Evolutionary conservation across 2,329 filamentous ascomycete species (phyloP).

Genomic region (Aspergillus intermedius): DNA sequence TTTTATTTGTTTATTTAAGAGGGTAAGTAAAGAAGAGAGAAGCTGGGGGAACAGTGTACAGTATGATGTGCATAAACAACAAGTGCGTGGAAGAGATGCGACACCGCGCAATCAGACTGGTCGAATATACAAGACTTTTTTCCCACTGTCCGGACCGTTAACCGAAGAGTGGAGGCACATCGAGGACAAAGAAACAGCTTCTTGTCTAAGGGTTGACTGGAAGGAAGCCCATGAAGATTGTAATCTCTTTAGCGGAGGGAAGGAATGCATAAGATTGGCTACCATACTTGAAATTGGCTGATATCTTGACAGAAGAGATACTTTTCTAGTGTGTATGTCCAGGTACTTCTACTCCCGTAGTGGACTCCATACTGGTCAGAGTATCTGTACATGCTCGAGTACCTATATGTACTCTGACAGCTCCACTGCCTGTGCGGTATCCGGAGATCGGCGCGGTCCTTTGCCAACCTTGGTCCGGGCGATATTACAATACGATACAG

Average conservation of each 20-base stretch:
- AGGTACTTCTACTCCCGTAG: not conserved
- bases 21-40: conserved; percentile 8
- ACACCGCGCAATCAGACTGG: not conserved
- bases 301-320: too few relatives aligned
- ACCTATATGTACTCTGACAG: conserved; percentile 1
- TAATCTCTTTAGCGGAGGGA: not conserved
- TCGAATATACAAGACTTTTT: not conserved
- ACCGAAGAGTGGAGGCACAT: not conserved
- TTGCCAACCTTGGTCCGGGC: conserved; percentile 2
- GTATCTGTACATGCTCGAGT: conserved; percentile 9
- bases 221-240: not conserved
- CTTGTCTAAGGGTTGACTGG: too few relatives aligned
- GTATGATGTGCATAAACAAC: conserved; percentile 19
- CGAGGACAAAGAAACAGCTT: not conserved
- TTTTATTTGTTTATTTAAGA: not conserved
- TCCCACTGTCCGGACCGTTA: not conserved
- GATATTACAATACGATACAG: too few relatives aligned
- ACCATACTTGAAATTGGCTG: not conserved
- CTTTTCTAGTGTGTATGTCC: too few relatives aligned
- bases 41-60: not conserved
- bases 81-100: conserved; percentile 9
- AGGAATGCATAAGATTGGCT: not conserved
- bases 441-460: not conserved
- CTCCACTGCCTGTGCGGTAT: not conserved
- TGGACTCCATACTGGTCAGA: too few relatives aligned